Evolutionary conservation across 148 eudicot species (phyloP).

Genomic region (Pharnaceum exiguum): DNA sequence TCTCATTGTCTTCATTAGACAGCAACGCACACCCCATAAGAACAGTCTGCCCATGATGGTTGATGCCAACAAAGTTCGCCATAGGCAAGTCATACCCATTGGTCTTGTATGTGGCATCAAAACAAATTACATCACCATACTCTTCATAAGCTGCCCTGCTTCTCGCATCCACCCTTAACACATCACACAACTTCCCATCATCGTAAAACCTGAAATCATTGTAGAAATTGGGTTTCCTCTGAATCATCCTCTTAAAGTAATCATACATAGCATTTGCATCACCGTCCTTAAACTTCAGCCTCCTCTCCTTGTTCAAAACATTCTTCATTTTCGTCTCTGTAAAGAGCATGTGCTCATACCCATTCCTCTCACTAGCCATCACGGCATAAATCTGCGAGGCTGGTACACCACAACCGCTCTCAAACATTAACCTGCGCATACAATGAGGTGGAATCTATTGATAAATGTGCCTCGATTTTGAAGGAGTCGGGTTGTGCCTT

Average conservation of each 20-base stretch:
- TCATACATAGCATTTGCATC: too few relatives aligned
- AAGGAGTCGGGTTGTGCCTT: not conserved
- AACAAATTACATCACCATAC: not conserved
- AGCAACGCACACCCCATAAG: constrained; percentile 26
- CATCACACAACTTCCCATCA: constrained; percentile 43
- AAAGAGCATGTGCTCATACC: not conserved
- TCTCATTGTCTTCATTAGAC: not conserved
- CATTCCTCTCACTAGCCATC: not conserved
- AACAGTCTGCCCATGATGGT: constrained; percentile 23
- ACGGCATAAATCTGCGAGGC: not conserved
- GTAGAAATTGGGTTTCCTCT: too few relatives aligned
- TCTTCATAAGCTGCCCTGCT: constrained; percentile 19
- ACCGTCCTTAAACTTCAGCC: constrained; percentile 20
- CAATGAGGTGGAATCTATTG: not conserved
- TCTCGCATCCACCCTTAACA: too few relatives aligned
- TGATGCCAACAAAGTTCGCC: not conserved
- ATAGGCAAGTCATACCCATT: not conserved
- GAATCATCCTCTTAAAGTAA: too few relatives aligned
- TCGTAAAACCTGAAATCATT: constrained; percentile 52
- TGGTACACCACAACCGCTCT: not conserved
- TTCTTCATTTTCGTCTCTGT: not conserved
- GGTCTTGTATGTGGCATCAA: not conserved
- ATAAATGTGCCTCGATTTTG: not conserved
- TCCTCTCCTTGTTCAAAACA: constrained; percentile 15
- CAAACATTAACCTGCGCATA: not conserved